These are phyloP conservation scores for Thamnidium elegans DNA, from an alignment of 192 early-diverging fungal species.

Conservation along the genomic window DNA sequence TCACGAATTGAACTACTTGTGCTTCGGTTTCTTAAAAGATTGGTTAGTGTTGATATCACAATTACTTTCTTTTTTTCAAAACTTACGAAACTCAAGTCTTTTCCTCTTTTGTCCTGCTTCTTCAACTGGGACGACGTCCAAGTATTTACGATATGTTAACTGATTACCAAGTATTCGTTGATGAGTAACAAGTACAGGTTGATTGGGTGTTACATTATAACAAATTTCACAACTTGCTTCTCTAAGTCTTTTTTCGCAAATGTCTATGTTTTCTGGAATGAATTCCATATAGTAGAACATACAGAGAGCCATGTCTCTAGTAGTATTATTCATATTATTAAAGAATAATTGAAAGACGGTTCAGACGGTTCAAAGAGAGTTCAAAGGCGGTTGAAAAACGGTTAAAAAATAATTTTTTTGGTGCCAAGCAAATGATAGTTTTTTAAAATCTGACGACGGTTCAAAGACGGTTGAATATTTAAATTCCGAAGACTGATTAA, in stretches of 20 bases:
- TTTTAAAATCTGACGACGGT: too few relatives aligned
- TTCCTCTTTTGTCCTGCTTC: conserved; percentile 5
- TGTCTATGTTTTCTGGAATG: conserved; percentile 5
- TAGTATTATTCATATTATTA: conserved; percentile 9
- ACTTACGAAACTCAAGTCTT: not conserved
- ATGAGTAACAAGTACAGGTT: conserved; percentile 1
- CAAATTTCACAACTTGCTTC: conserved; percentile 8
- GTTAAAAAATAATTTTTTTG: too few relatives aligned
- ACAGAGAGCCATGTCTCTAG: conserved; percentile 11
- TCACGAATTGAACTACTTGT: conserved; percentile 7
- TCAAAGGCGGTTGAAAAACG: not conserved
- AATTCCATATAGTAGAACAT: conserved; percentile 15
- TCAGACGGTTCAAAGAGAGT: too few relatives aligned
- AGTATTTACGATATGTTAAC: conserved; percentile 9
- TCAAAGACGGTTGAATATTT: too few relatives aligned
- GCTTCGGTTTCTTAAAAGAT: conserved; percentile 8
- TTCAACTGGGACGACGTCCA: not conserved
- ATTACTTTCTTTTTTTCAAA: not conserved
- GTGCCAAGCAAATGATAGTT: too few relatives aligned
- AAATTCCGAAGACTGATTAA: too few relatives aligned
- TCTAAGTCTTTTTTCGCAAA: conserved; percentile 8
- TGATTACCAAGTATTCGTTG: conserved; percentile 13
- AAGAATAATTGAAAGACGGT: conserved; percentile 7
- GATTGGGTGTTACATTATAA: conserved; percentile 8
- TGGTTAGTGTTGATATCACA: conserved; percentile 6